Base-by-base conservation (phyloP, 2,329 filamentous ascomycete species). In the Penicillium sp. region DNA sequence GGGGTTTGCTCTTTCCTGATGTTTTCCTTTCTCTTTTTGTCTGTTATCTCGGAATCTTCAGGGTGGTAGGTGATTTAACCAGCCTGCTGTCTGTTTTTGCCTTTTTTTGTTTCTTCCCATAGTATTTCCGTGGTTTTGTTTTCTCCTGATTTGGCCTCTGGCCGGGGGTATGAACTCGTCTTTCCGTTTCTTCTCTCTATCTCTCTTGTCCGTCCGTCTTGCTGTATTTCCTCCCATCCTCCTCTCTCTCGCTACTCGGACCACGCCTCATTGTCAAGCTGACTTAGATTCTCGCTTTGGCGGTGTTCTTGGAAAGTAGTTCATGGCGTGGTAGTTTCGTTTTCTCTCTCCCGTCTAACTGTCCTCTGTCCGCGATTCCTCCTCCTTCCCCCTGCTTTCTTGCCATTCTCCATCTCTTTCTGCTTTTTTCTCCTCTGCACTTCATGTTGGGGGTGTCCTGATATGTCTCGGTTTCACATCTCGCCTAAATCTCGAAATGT, bases 1-100 rank as follows among this genome's bases (percentile, higher is more conserved):
- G 69, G 68, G 67, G 7, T 42, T 9, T 40, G 22, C 26, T 56
- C 37, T 26, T 56, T 47, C 26, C 28, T 33, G 24, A 37, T n/a
- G 26, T 72, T 71, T 70, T 67, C 66, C 49, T 47, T 63, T 51
- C 37, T 57, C 60, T 57, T 47, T 47, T 56, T 63, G 19, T 57
- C 45, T 72, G 66, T 73, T 73, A 75, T 78, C 73, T 78, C 77
- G 73, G 76, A 79, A 77, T 76, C 69, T 77, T 74, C 72, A 70
- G 73, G 70, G 59, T 59, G 64, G 64, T 58, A 59, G 71, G 70
- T 66, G 55, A 70, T 63, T 68, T 71, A 51, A 33, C 47, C 35
- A 49, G 53, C 54, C 60, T 61, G 38, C 67, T 71, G 66, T 72
- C 70, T 47, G n/a, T 24, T 49, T n/a, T n/a, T 37, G 50, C 37